phyloP scores from a whole-genome alignment of 305 asterid species.

The Fraxinus platypoda region DNA sequence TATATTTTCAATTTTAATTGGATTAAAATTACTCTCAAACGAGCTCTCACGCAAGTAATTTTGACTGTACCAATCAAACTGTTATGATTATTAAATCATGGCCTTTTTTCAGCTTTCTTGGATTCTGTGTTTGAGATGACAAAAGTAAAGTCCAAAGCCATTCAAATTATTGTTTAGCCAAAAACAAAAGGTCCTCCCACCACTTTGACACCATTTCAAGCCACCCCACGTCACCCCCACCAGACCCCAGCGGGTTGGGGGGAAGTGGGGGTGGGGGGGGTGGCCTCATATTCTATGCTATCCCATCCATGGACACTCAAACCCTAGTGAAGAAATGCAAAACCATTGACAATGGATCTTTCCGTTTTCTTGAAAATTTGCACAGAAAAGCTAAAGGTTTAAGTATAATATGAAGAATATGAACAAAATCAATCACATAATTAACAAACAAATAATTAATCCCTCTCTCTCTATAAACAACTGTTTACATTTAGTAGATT shows the following conservation, averaged over 20 bases:
- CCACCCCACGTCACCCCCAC: not conserved
- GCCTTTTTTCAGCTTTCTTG: conserved; percentile 31
- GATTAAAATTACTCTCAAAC: no score
- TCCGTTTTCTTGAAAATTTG: not conserved
- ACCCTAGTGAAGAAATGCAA: conserved; percentile 20
- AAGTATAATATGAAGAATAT: not conserved
- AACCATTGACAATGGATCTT: not conserved
- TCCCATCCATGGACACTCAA: conserved; percentile 13
- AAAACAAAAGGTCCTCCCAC: conserved; percentile 20
- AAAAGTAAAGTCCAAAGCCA: conserved; percentile 35
- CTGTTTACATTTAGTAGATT: conserved; percentile 13
- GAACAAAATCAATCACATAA: conserved; percentile 8
- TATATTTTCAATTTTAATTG: no score
- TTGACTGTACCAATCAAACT: conserved; percentile 9
- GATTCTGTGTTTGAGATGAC: conserved; percentile 32
- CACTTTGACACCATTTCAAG: not conserved
- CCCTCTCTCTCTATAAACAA: not conserved
- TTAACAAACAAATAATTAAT: not conserved
- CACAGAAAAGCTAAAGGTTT: not conserved
- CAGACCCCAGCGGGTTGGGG: not conserved
- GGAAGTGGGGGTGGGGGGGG: not conserved
- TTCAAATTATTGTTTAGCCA: conserved; percentile 15
- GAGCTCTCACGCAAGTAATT: not conserved
- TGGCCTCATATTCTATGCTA: not conserved
- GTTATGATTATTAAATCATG: conserved; percentile 40